Base-by-base conservation (phyloP, 1,284 basidiomycete species). In the Ustanciosporium gigantosporum region DNA sequence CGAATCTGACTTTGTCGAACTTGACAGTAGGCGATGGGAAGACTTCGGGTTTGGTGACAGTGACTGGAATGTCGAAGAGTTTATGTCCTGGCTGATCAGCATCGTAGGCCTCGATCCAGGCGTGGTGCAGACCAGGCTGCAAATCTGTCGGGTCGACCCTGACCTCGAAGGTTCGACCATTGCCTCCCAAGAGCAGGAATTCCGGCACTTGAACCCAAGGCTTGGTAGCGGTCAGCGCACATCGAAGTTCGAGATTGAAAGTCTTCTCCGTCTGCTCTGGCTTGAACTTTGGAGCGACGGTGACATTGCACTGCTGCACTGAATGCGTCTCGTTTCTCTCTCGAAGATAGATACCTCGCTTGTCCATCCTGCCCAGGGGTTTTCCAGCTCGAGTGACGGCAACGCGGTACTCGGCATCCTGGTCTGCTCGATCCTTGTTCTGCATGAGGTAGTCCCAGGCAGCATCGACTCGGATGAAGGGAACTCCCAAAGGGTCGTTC, bases 341-440 rank as follows among this genome's bases (percentile, higher is more conserved):
- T 34, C 78, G 78, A 4, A 79, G 68, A 48, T 79, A 79, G 43
- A 78, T 67, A 36, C 78, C 78, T 16, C 77, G 70, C 52, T 62
- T 49, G 45, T 74, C 64, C 43, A 50, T 35, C 9, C 50, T 49
- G 2, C 62, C 62, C 2, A 61, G 57, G 27, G 70, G 57, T 41
- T 73, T 77, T 31, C 76, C 76, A 16, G 75, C 53, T 15, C 66
- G 72, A 25, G 73, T 73, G 45, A 79, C 68, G 16, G 46, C 41
- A 36, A 79, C 60, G 15, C 60, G 57, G 48, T 72, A 77, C 23
- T 76, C 70, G 22, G 76, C 75, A 44, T 79, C 77, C 31, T 66
- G 65, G 36, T 73, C 77, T 24, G 60, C 49, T 2, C 56, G 49
- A 31, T 77, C 74, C 37, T 67, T 60, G 52, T 76, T 62, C 35